phyloP scores from a whole-genome alignment of 352 stramenopile species.

The Phytophthora gonapodyides region DNA sequence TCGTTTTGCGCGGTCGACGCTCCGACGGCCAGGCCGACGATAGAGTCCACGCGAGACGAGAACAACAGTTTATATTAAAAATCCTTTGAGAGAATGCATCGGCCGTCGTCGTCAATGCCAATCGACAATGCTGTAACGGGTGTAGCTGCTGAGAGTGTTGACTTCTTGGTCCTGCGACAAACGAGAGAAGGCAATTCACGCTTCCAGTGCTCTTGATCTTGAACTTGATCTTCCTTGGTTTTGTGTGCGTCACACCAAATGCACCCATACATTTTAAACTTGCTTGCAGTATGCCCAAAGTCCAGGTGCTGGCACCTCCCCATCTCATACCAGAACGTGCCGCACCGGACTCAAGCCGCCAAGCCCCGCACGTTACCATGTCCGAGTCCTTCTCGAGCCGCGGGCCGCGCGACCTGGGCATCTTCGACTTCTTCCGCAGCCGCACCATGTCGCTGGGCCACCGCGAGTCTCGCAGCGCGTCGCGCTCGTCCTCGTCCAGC shows the following conservation, averaged over 20 bases:
- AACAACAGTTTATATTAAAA: constrained; percentile 32
- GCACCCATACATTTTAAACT: too few species aligned
- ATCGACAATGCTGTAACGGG: background rate
- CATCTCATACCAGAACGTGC: constrained; percentile 27
- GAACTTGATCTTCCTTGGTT: constrained; percentile 7
- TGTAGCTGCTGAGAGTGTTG: constrained; percentile 4
- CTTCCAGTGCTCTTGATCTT: background rate
- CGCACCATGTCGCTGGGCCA: constrained; percentile 50
- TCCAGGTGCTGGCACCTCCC: too few species aligned
- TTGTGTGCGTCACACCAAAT: background rate
- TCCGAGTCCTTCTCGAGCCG: constrained; percentile 37
- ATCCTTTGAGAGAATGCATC: constrained; percentile 8
- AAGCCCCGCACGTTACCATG: constrained; percentile 21
- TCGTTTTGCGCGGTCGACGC: constrained; percentile 28
- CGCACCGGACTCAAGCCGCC: background rate
- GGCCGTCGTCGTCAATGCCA: background rate
- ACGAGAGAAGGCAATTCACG: constrained; percentile 7
- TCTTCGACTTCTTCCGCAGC: constrained; percentile 84
- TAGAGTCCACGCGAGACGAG: constrained; percentile 25
- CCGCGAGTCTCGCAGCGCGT: constrained; percentile 31
- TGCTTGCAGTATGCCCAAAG: too few species aligned
- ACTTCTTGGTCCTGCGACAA: background rate
- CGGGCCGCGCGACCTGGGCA: constrained; percentile 40
- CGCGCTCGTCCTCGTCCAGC: constrained; percentile 20
- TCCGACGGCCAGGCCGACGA: constrained; percentile 9